Conservation (phyloP, 1,284 basidiomycete species). For the Puccinia novopanici region DNA sequence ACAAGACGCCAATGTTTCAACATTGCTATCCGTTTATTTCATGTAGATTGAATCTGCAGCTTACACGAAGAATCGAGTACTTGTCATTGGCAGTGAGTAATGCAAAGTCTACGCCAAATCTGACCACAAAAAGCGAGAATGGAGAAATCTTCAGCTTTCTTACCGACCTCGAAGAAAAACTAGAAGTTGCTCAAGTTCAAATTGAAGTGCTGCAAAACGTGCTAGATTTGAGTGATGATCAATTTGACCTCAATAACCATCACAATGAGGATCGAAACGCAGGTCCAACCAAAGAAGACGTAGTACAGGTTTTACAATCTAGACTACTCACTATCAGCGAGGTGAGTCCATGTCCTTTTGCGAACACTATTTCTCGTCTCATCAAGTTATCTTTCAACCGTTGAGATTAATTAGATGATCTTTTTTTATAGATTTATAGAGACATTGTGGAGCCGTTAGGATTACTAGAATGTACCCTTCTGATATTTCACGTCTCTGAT, state of each 20-base stretch:
- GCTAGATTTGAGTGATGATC: conserved; percentile 57
- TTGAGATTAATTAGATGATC: not conserved
- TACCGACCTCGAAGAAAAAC: conserved; percentile 87
- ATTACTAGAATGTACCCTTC: conserved; percentile 78
- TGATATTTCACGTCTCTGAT: conserved; percentile 90
- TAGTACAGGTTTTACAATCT: conserved; percentile 66
- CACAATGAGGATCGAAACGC: conserved; percentile 51
- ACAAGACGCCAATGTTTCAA: not conserved
- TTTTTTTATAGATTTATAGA: conserved; percentile 72
- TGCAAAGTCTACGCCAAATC: conserved; percentile 86
- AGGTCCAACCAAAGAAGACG: conserved; percentile 59
- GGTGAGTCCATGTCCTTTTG: conserved; percentile 55
- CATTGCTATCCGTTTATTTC: not conserved
- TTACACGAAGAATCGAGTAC: conserved; percentile 61
- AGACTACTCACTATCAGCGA: conserved; percentile 63
- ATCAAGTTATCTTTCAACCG: not conserved
- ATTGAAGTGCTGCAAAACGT: conserved; percentile 69
- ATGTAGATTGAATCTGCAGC: conserved; percentile 31
- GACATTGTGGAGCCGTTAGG: conserved; percentile 84
- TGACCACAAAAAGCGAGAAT: conserved; percentile 66
- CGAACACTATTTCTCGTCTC: too few relatives aligned
- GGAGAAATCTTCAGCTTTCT: conserved; percentile 88
- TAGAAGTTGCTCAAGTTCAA: conserved; percentile 96
- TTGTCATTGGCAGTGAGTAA: conserved; percentile 90
- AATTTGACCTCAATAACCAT: conserved; percentile 55